phyloP scores from a whole-genome alignment of 1,284 basidiomycete species.

The Ceratobasidium papillatum region DNA sequence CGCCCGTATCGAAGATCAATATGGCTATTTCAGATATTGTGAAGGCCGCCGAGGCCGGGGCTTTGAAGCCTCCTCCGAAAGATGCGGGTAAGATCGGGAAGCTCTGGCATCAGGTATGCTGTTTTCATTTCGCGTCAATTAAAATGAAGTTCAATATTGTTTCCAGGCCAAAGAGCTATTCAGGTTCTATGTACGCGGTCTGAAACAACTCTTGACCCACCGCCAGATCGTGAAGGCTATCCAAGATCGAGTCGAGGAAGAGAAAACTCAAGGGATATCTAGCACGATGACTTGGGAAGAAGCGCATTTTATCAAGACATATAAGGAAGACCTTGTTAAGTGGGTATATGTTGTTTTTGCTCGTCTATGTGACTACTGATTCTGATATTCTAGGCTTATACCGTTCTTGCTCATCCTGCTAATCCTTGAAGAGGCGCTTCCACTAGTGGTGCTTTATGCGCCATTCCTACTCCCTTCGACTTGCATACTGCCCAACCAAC shows the following conservation, averaged over 20 bases:
- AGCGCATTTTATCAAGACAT: slow-evolving; percentile 68
- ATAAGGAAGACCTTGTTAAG: slow-evolving; percentile 73
- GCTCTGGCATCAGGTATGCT: slow-evolving; percentile 68
- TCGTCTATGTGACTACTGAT: slow-evolving; percentile 12
- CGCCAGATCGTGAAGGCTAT: slow-evolving; percentile 64
- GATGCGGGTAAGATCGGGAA: slow-evolving; percentile 64
- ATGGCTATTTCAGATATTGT: slow-evolving; percentile 68
- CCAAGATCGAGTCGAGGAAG: slow-evolving; percentile 61
- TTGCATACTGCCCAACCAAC: slow-evolving; percentile 85
- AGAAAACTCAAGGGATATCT: slow-evolving; percentile 53
- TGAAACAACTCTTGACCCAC: slow-evolving; percentile 73
- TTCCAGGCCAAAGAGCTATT: slow-evolving; percentile 50
- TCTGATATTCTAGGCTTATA: slow-evolving; percentile 64
- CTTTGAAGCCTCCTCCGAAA: slow-evolving; percentile 69
- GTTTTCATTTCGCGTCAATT: neutral
- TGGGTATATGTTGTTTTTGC: slow-evolving; percentile 51
- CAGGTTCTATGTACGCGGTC: slow-evolving; percentile 82
- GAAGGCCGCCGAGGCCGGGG: slow-evolving; percentile 71
- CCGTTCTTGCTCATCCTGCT: slow-evolving; percentile 82
- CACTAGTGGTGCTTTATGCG: slow-evolving; percentile 85
- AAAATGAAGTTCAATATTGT: slow-evolving; percentile 41
- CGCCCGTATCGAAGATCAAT: slow-evolving; percentile 50
- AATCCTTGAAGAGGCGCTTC: slow-evolving; percentile 82
- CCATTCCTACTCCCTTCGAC: slow-evolving; percentile 87
- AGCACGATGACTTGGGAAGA: slow-evolving; percentile 69